These are phyloP conservation scores for Pezicula rhizophila DNA, from an alignment of 2,329 filamentous ascomycete genomes.

Conservation along the genomic window DNA sequence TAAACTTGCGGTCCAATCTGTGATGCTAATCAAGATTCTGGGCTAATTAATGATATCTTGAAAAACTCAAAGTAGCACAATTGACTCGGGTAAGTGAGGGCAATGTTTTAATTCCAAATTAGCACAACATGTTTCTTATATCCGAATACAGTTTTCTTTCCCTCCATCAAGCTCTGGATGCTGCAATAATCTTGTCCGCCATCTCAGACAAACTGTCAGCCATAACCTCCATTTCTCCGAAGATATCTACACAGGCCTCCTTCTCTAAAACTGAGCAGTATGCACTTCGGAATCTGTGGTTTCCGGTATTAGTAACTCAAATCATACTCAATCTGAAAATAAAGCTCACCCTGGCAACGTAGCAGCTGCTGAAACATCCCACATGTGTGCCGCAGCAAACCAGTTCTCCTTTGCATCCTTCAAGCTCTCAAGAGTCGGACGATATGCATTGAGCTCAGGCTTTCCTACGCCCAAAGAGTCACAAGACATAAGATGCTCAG, in stretches of 20 bases:
- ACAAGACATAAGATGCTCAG: constrained; percentile 45
- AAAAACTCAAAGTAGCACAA: too few species aligned
- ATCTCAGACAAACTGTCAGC: constrained; percentile 39
- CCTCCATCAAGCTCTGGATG: neutral
- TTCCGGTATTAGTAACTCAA: neutral
- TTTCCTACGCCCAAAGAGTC: constrained; percentile 44
- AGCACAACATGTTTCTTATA: too few species aligned
- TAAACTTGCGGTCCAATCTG: too few species aligned
- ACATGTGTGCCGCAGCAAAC: constrained; percentile 56
- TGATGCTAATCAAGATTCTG: too few species aligned
- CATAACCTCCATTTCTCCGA: constrained; percentile 44
- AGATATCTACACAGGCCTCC: constrained; percentile 41
- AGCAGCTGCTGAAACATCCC: constrained; percentile 49
- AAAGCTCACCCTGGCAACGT: neutral
- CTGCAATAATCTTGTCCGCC: constrained; percentile 25
- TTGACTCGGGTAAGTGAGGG: too few species aligned
- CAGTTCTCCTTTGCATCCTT: constrained; percentile 35
- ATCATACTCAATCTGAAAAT: neutral
- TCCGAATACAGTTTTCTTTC: too few species aligned
- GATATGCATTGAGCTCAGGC: constrained; percentile 42
- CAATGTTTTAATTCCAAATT: too few species aligned
- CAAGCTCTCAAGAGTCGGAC: constrained; percentile 35
- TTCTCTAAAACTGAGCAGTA: constrained; percentile 46
- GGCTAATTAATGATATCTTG: too few species aligned
- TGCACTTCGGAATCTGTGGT: constrained; percentile 26